Conservation (phyloP, 2,329 filamentous ascomycete species). For the Teratosphaeria viscida region DNA sequence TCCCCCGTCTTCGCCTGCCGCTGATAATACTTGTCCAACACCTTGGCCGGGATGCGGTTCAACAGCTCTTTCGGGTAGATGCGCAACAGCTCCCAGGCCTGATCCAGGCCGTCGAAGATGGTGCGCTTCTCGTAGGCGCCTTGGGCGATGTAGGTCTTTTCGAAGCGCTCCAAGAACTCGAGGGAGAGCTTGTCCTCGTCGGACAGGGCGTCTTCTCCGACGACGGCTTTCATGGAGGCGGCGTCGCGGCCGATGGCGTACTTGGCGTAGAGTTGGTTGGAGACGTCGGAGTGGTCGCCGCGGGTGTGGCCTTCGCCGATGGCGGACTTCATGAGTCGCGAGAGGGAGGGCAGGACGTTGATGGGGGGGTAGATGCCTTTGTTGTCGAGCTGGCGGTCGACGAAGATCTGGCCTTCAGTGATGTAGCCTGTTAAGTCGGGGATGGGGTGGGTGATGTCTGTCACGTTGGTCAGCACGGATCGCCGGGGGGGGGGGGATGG, state of each 20-base stretch:
- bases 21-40: conserved; percentile 43
- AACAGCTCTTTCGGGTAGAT: conserved; percentile 98
- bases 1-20: conserved; percentile 31
- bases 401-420: conserved; percentile 96
- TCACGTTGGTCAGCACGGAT: background rate
- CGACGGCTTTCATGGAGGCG: conserved; percentile 97
- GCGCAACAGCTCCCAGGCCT: conserved; percentile 90
- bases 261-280: conserved; percentile 98
- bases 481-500: too few relatives aligned
- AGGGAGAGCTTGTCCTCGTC: conserved; percentile 94
- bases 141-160: conserved; percentile 87
- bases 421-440: conserved; percentile 98
- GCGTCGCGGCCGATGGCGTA: conserved; percentile 98
- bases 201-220: conserved; percentile 93
- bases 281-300: conserved; percentile 95
- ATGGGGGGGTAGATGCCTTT: conserved; percentile 98
- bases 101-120: conserved; percentile 88
- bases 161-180: conserved; percentile 97
- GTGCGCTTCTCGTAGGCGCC: conserved; percentile 82
- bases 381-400: conserved; percentile 89
- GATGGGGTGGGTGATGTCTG: conserved; percentile 95
- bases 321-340: conserved; percentile 99
- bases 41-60: conserved; percentile 60
- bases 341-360: conserved; percentile 95
- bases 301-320: conserved; percentile 96